Base-by-base conservation (phyloP, 441 rosid genomes). In the Jatropha multifida region DNA sequence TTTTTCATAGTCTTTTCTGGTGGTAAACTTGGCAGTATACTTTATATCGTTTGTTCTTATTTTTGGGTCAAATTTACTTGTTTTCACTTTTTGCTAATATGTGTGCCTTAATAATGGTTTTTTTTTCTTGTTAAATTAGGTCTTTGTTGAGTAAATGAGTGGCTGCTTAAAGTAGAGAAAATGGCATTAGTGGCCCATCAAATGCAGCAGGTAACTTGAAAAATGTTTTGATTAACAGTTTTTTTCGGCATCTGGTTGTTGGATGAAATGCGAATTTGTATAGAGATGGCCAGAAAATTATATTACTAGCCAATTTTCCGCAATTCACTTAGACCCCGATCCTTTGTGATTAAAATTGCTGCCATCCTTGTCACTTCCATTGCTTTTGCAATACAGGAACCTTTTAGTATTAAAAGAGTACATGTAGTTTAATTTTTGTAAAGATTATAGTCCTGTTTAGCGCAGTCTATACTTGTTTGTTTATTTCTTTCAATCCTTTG, bases 171-270 rank as follows among this genome's bases (percentile, higher is more conserved):
- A 85, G 79, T 83, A 85, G 81, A 78, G 89, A 90, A 78, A 81
- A 94, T 93, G 98, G 91, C 88, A 80, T 86, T 94, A 90, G 90
- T 86, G 81, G 93, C 97, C 83, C 93, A 92, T 85, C 94, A 90
- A 58, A 81, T 88, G 86, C 95, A 89, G 85, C 95, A 89, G 99
- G 99, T 90, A 83, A 79, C 40, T 62, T 37, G 65, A 38, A 54
- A 65, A 61, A 60, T 40, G 9, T 70, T 10, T 44, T 38, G 55
- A 54, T 49, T 52, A 23, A 10, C 66, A 44, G 9, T 79, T 49
- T 74, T 20, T 68, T 27, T 5, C 7, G 61, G 69, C 48, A 32
- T 41, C 3, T 69, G 41, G 59, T 23, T 9, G 17, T 60, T 75
- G 40, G 23, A 65, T 42, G 72, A 73, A 68, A 38, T 74, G 37